Conservation (phyloP, 257 asterid species). For the Nicotiana obtusifolia region DNA sequence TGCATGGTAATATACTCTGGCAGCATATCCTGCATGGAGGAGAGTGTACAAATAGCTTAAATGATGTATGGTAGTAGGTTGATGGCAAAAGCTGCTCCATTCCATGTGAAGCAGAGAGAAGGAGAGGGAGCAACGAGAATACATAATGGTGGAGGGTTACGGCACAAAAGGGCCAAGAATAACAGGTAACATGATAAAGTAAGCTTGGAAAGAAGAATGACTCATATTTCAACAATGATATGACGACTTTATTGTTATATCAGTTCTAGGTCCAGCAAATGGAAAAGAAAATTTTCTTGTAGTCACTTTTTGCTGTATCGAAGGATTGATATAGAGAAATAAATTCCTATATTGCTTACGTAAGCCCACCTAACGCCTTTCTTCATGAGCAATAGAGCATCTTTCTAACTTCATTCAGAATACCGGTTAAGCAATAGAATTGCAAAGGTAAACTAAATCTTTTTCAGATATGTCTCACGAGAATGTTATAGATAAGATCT, state of each 20-base stretch:
- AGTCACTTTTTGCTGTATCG: background rate
- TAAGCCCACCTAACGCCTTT: background rate
- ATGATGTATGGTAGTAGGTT: background rate
- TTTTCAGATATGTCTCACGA: background rate
- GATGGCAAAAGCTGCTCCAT: background rate
- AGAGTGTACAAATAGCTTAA: constrained; percentile 6
- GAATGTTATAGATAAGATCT: background rate
- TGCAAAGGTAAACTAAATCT: background rate
- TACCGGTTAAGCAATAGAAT: background rate
- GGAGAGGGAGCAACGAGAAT: background rate
- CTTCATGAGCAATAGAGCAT: background rate
- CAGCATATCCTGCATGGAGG: constrained; percentile 77
- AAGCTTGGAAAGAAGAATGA: background rate
- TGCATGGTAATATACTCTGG: constrained; percentile 83
- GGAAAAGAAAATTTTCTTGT: background rate
- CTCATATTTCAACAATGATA: background rate
- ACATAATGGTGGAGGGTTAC: background rate
- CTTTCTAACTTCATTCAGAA: background rate
- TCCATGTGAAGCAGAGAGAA: constrained; percentile 2
- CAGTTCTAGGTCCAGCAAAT: background rate
- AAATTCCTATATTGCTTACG: background rate
- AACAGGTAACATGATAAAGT: background rate
- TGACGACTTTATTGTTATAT: background rate
- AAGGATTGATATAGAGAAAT: background rate
- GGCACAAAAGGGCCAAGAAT: background rate